A percentile compares a stretch with the other conserved stretches of the same genome.
Evolutionary conservation across 1,139 yeast species (phyloP).

Genomic region (Debaryomycetaceae sp.): DNA sequence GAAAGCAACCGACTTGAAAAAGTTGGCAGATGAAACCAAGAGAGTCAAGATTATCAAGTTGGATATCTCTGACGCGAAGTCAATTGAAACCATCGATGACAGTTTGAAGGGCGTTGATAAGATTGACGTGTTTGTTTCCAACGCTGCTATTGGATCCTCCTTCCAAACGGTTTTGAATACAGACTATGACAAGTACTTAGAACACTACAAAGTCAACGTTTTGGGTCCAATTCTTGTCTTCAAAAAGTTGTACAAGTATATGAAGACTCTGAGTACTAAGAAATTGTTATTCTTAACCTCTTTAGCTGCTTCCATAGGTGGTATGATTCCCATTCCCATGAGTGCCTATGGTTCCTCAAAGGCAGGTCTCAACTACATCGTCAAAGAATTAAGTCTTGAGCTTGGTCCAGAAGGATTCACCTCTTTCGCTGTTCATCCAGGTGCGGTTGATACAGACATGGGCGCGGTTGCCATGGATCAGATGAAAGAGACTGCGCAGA

Average conservation of each 20-base stretch:
- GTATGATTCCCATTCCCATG: slow-evolving; percentile 6
- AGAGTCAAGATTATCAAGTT: slow-evolving; percentile 4
- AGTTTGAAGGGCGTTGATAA: slow-evolving; percentile 8
- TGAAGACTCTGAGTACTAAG: slow-evolving; percentile 15
- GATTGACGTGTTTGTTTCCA: slow-evolving; percentile 17
- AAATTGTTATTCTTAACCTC: slow-evolving; percentile 22
- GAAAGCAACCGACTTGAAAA: slow-evolving; percentile 10
- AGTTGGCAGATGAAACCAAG: slow-evolving; percentile 6
- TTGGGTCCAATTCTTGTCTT: slow-evolving; percentile 28
- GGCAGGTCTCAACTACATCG: slow-evolving; percentile 23
- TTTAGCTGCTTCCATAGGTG: slow-evolving; percentile 18
- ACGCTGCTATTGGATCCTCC: slow-evolving; percentile 12
- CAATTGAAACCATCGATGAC: slow-evolving; percentile 8
- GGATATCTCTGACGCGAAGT: slow-evolving; percentile 1
- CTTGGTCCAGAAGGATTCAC: slow-evolving; percentile 18
- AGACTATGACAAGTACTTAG: slow-evolving; percentile 11
- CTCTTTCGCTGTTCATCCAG: slow-evolving; percentile 29
- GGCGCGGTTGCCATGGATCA: slow-evolving; percentile 11
- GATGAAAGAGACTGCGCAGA: slow-evolving; percentile 7
- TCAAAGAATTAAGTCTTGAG: slow-evolving; percentile 17
- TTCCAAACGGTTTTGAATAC: slow-evolving; percentile 4
- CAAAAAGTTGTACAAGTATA: slow-evolving; percentile 21
- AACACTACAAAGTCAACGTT: slow-evolving; percentile 22
- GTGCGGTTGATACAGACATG: slow-evolving; percentile 26
- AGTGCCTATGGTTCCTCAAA: slow-evolving; percentile 26